Evolutionary conservation across 768 basidiomycete genomes (phyloP).

Genomic region (Lentinula detonsa): DNA sequence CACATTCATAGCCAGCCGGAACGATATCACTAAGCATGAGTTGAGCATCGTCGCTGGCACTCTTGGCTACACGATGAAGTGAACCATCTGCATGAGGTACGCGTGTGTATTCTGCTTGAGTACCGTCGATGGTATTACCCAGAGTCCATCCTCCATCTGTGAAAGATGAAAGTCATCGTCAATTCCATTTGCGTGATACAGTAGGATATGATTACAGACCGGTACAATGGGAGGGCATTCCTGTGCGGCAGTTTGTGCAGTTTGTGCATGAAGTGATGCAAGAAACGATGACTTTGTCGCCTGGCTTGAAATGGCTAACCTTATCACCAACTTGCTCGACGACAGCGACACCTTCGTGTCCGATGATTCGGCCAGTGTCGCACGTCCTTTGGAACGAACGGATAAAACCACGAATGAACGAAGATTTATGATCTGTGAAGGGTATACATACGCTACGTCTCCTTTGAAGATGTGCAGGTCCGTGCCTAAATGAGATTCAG

Average conservation of each 20-base stretch:
- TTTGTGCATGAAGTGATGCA: conserved; percentile 17
- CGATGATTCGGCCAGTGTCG: conserved; percentile 24
- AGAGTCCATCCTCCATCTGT: conserved; percentile 17
- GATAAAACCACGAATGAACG: background rate
- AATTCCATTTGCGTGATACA: background rate
- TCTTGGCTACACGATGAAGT: conserved; percentile 9
- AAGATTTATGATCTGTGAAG: background rate
- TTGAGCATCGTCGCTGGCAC: conserved; percentile 11
- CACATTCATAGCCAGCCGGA: conserved; percentile 19
- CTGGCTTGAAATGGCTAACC: conserved; percentile 27
- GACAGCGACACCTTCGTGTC: conserved; percentile 32
- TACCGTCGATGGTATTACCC: conserved; percentile 17
- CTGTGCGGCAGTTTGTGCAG: conserved; percentile 14
- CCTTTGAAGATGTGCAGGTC: conserved; percentile 28
- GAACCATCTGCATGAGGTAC: conserved; percentile 16
- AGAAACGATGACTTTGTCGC: conserved; percentile 12
- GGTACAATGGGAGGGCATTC: conserved; percentile 14
- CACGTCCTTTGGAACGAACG: conserved; percentile 3
- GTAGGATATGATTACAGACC: background rate
- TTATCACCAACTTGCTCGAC: conserved; percentile 23
- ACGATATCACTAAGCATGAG: conserved; percentile 19
- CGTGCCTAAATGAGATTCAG: conserved; percentile 19
- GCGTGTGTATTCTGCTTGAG: conserved; percentile 18
- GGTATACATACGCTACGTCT: conserved; percentile 12
- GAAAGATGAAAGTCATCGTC: conserved; percentile 1